phyloP scores from a whole-genome alignment of 768 basidiomycete genomes.

The Calocera viscosa region DNA sequence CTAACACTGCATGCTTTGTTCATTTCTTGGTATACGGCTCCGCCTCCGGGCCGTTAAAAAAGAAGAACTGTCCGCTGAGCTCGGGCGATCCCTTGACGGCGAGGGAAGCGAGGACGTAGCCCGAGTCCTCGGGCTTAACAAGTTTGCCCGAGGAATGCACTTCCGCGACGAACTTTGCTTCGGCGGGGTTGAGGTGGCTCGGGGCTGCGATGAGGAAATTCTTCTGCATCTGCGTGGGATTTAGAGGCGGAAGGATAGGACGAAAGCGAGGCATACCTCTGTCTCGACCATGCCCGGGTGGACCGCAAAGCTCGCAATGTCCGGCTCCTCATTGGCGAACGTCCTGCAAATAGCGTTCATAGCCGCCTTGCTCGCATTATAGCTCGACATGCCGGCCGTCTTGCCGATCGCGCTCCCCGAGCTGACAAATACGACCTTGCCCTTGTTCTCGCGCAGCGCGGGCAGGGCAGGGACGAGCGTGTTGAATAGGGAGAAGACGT shows the following conservation, averaged over 20 bases:
- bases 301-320: constrained; percentile 58
- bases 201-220: constrained; percentile 40
- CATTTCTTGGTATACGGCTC: neutral
- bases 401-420: constrained; percentile 70
- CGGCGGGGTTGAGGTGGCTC: constrained; percentile 41
- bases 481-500: constrained; percentile 76
- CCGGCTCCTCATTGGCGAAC: constrained; percentile 70
- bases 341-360: constrained; percentile 82
- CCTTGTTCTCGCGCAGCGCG: constrained; percentile 43
- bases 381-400: constrained; percentile 62
- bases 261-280: neutral
- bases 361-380: constrained; percentile 76
- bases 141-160: constrained; percentile 52
- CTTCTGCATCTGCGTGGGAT: constrained; percentile 52
- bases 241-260: neutral
- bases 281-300: constrained; percentile 87
- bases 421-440: constrained; percentile 67
- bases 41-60: constrained; percentile 41
- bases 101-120: constrained; percentile 66
- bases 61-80: constrained; percentile 65
- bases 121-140: constrained; percentile 59
- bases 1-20: too few species aligned
- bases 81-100: constrained; percentile 49
- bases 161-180: constrained; percentile 46
- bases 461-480: constrained; percentile 58